Conservation (phyloP, 108 stramenopile species). For the Bacterosira constricta region DNA sequence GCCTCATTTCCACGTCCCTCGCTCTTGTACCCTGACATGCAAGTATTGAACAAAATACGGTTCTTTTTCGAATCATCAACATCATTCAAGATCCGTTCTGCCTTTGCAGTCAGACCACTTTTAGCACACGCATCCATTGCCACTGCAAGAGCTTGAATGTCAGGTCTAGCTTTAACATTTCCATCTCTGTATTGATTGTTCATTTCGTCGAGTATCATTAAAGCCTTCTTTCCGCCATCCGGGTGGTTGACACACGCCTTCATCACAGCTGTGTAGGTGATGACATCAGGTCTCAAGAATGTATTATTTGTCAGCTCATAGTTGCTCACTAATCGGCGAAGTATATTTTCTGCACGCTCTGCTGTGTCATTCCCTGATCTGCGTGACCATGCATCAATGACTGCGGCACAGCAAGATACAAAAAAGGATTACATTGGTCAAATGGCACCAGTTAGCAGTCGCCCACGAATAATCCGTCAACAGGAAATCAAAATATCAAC, state of each 20-base stretch:
- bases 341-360: constrained; percentile 37
- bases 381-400: constrained; percentile 54
- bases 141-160: constrained; percentile 33
- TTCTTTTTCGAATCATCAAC: constrained; percentile 36
- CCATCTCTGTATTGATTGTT: constrained; percentile 34
- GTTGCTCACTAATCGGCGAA: constrained; percentile 37
- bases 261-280: constrained; percentile 46
- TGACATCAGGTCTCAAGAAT: constrained; percentile 41
- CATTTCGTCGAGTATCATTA: constrained; percentile 43
- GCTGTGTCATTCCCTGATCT: constrained; percentile 28
- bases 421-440: no score
- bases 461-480: no score
- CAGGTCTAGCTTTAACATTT: constrained; percentile 37
- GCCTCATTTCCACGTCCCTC: constrained; percentile 42
- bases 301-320: constrained; percentile 24
- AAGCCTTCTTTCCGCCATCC: constrained; percentile 37
- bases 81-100: constrained; percentile 21
- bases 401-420: constrained; percentile 1
- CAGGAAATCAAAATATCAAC: no score
- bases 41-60: constrained; percentile 38
- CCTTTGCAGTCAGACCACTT: constrained; percentile 33
- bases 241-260: constrained; percentile 43
- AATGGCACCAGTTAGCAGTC: no score
- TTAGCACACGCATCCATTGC: constrained; percentile 49
- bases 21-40: constrained; percentile 36